Base-by-base conservation (phyloP, 2,329 filamentous ascomycete genomes). In the Epichloe gansuensis region DNA sequence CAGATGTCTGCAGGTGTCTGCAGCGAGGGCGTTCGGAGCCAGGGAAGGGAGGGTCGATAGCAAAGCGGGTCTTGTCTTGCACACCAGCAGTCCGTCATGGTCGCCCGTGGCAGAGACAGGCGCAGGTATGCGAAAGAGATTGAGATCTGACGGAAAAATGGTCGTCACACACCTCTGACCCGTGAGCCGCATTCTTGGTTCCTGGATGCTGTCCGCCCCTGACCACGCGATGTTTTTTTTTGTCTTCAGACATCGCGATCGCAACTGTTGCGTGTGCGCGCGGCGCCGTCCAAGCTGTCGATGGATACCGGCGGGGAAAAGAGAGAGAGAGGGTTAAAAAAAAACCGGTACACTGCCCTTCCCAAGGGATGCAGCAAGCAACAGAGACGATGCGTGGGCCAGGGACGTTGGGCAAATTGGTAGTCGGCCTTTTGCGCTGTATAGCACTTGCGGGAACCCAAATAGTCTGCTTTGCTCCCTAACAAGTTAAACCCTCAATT, bases 71-170 rank as follows among this genome's bases (percentile, higher is more conserved):
- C 61, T 55, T 54, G 58, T 60, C 61, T 55, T 54, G 48, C 51
- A 58, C 56, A 58, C 56, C 57, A 56, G 55, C 41, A 31, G 35
- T 46, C 15, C 40, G 34, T 49, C 40, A 49, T 46, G 25, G 25
- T 40, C 45, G 36, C 31, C 23, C 27, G 25, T 42, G 40, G 49
- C 47, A 41, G 47, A 54, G 52, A 46, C 52, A 49, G 47, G 50
- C 54, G 55, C 53, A 60, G 69, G 69, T 63, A 73, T 71, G 70
- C 39, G 61, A 59, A 62, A 56, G 61, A 72, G 62, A 72, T 72
- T 70, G 65, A 57, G 57, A 63, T 66, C 61, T 68, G 64, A 68
- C 66, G 70, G 57, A 50, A 56, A 47, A 57, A 36, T 55, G 55
- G 58, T 51, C 55, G 59, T 60, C 56, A 50, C 46, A 50, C 49